Percentiles rank a stretch among this genome's conserved stretches.
phyloP scores from a whole-genome alignment of 148 eudicot species.

The Rhododendron williamsianum region DNA sequence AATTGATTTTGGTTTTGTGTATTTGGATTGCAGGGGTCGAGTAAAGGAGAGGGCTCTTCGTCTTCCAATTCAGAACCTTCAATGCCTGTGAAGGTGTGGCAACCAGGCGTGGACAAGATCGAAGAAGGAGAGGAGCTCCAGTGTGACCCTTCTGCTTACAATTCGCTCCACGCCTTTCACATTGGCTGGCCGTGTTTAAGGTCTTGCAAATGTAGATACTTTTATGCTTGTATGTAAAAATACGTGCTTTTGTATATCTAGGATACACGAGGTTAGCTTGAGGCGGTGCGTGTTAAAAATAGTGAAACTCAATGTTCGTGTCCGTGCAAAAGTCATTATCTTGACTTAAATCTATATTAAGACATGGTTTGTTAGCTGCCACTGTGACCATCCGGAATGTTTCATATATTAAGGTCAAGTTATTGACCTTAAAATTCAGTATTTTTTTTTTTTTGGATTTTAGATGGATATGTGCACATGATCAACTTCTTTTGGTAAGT shows the following conservation, averaged over 20 bases:
- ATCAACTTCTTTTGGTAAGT: background rate
- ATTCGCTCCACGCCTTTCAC: constrained; percentile 86
- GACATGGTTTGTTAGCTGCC: background rate
- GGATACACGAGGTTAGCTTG: background rate
- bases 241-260: background rate
- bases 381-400: background rate
- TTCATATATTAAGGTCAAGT: background rate
- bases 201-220: constrained; percentile 18
- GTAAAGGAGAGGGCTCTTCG: constrained; percentile 48
- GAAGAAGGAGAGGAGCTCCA: constrained; percentile 91
- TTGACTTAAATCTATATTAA: background rate
- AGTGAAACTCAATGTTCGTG: background rate
- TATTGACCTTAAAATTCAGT: background rate
- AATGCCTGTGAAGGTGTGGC: constrained; percentile 73
- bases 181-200: constrained; percentile 97
- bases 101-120: constrained; percentile 73
- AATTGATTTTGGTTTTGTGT: background rate
- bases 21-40: constrained; percentile 35
- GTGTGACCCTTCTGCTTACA: constrained; percentile 85
- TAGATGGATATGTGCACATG: background rate
- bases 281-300: background rate
- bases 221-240: background rate
- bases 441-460: background rate
- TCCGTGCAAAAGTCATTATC: background rate
- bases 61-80: constrained; percentile 34